These are phyloP conservation scores for Scheffersomyces spartinae DNA, from an alignment of 805 yeast species.

Conservation along the genomic window DNA sequence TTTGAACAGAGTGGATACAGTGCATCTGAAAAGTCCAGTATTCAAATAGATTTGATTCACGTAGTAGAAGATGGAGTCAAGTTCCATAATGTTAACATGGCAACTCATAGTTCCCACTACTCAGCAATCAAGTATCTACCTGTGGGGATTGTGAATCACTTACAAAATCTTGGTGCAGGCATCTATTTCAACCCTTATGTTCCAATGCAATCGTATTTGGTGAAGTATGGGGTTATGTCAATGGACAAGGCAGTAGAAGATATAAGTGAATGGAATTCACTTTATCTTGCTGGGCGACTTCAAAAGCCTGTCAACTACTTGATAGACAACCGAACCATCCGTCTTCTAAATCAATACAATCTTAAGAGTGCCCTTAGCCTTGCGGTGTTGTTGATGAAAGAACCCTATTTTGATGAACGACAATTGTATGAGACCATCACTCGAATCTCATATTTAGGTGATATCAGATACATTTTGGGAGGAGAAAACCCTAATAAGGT, in stretches of 20 bases:
- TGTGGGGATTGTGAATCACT: slow-evolving; percentile 38
- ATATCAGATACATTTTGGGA: slow-evolving; percentile 70
- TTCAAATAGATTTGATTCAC: slow-evolving; percentile 79
- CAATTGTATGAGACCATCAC: slow-evolving; percentile 71
- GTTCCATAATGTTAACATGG: slow-evolving; percentile 69
- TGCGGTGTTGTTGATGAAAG: slow-evolving; percentile 41
- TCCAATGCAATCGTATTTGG: slow-evolving; percentile 39
- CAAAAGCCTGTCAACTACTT: slow-evolving; percentile 86
- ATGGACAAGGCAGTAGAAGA: slow-evolving; percentile 51
- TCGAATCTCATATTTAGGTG: slow-evolving; percentile 78
- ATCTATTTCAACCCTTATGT: slow-evolving; percentile 91
- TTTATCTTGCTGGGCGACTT: slow-evolving; percentile 84
- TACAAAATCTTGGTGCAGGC: slow-evolving; percentile 75
- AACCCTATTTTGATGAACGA: slow-evolving; percentile 37
- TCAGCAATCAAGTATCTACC: slow-evolving; percentile 58
- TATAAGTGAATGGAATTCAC: slow-evolving; percentile 70
- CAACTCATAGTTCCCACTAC: slow-evolving; percentile 64
- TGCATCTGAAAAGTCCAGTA: slow-evolving; percentile 20
- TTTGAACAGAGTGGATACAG: slow-evolving; percentile 51
- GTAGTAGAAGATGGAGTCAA: slow-evolving; percentile 64
- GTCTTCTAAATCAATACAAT: slow-evolving; percentile 64
- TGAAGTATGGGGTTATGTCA: slow-evolving; percentile 84
- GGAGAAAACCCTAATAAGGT: slow-evolving; percentile 93
- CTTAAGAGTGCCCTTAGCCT: slow-evolving; percentile 67
- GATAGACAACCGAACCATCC: slow-evolving; percentile 50